phyloP scores from a whole-genome alignment of 176 grass and related monocot genomes.

The Avena insularis region DNA sequence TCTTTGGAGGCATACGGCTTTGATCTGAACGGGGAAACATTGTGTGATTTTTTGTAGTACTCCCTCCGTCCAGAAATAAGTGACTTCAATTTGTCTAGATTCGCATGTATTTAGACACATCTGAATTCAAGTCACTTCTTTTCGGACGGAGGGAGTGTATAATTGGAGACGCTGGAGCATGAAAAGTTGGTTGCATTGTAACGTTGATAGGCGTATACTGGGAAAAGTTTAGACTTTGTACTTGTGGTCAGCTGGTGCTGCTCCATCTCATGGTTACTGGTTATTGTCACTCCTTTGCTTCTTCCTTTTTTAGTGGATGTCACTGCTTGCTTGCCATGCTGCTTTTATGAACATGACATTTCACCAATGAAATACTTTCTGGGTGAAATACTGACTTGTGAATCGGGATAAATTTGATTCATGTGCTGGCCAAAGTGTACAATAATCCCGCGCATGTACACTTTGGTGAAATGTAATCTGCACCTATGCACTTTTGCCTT shows the following conservation, averaged over 20 bases:
- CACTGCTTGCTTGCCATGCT: background rate
- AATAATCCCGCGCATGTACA: too few species aligned
- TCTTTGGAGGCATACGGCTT: background rate
- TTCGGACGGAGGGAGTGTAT: background rate
- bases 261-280: background rate
- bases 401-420: background rate
- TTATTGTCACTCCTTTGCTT: background rate
- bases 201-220: background rate
- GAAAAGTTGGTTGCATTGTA: background rate
- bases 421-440: too few species aligned
- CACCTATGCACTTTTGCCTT: too few species aligned
- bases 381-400: background rate
- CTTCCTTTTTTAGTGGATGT: background rate
- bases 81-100: too few species aligned
- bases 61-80: too few species aligned
- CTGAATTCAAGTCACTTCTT: too few species aligned
- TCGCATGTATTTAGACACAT: too few species aligned
- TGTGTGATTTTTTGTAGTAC: too few species aligned
- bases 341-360: background rate
- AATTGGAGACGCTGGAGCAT: background rate
- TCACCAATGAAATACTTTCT: background rate
- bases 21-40: background rate
- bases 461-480: too few species aligned
- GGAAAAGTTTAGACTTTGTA: background rate
- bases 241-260: background rate